These are phyloP conservation scores for Ophiostoma himal-ulmi DNA, from an alignment of 2,329 filamentous ascomycete genomes.

Conservation along the genomic window DNA sequence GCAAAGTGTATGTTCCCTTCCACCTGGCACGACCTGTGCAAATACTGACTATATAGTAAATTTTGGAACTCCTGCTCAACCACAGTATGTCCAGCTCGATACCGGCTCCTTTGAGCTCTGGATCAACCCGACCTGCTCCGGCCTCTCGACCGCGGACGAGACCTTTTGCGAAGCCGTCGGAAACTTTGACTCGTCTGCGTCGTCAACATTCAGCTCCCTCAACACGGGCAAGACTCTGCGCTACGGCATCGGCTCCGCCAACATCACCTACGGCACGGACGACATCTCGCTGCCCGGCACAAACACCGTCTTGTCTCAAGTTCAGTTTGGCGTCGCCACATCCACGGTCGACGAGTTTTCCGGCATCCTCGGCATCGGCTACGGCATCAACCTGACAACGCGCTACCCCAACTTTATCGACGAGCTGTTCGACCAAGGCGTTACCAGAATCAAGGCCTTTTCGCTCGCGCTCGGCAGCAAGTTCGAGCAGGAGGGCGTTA, in stretches of 20 bases:
- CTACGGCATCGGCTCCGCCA: constrained; percentile 49
- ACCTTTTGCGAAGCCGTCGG: constrained; percentile 33
- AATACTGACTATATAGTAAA: constrained; percentile 34
- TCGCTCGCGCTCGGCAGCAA: constrained; percentile 60
- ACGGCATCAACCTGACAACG: constrained; percentile 46
- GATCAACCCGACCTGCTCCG: constrained; percentile 34
- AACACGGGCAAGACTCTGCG: constrained; percentile 37
- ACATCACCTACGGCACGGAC: constrained; percentile 47
- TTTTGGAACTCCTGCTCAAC: constrained; percentile 50
- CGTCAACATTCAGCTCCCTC: constrained; percentile 25
- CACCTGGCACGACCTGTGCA: not conserved
- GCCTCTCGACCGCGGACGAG: constrained; percentile 16
- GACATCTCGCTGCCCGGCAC: constrained; percentile 40
- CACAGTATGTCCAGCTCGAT: constrained; percentile 51
- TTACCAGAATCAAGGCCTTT: constrained; percentile 57
- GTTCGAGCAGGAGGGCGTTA: constrained; percentile 53
- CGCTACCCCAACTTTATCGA: constrained; percentile 49
- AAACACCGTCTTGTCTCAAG: constrained; percentile 40
- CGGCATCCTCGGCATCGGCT: constrained; percentile 70
- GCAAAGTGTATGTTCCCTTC: constrained; percentile 36
- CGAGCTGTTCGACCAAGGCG: constrained; percentile 43
- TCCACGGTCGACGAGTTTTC: constrained; percentile 43
- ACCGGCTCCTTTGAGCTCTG: constrained; percentile 57
- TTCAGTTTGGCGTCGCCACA: constrained; percentile 63
- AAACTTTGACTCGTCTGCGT: constrained; percentile 37